Conservation (phyloP, 768 basidiomycete genomes). For the Lactifluus volemus region DNA sequence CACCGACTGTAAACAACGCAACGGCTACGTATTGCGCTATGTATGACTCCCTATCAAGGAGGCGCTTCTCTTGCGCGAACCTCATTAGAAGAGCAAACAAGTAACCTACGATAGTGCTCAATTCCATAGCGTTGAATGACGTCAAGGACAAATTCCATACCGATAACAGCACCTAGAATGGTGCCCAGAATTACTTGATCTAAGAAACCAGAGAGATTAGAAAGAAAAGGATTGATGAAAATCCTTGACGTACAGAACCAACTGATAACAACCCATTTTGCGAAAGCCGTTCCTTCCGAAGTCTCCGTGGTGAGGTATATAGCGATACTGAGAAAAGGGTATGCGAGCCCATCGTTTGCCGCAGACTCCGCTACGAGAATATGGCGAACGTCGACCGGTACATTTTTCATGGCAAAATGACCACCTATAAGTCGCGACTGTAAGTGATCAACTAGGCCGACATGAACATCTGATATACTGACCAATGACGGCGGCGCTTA, state of each 20-base stretch:
- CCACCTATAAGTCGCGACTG: constrained; percentile 41
- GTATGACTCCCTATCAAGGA: constrained; percentile 77
- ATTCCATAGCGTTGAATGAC: neutral
- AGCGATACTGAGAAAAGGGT: constrained; percentile 82
- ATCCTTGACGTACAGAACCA: constrained; percentile 54
- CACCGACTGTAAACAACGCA: constrained; percentile 66
- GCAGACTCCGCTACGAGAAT: constrained; percentile 86
- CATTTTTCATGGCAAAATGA: constrained; percentile 58
- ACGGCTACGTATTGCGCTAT: constrained; percentile 78
- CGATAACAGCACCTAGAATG: constrained; percentile 52
- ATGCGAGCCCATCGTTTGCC: constrained; percentile 92
- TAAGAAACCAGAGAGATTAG: constrained; percentile 22
- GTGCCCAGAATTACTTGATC: constrained; percentile 79
- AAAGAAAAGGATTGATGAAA: neutral
- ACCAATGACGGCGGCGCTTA: constrained; percentile 78
- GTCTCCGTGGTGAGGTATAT: constrained; percentile 76
- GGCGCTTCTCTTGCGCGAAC: constrained; percentile 48
- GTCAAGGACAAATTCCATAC: constrained; percentile 14
- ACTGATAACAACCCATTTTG: constrained; percentile 80
- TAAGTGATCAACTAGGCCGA: neutral
- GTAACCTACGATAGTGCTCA: constrained; percentile 35
- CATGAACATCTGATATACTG: constrained; percentile 16
- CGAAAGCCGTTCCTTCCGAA: constrained; percentile 53
- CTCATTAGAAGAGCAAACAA: constrained; percentile 68
- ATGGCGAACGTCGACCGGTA: constrained; percentile 67